Evolutionary conservation across 306 rosid genomes (phyloP).

Genomic region (Vigna radiata): DNA sequence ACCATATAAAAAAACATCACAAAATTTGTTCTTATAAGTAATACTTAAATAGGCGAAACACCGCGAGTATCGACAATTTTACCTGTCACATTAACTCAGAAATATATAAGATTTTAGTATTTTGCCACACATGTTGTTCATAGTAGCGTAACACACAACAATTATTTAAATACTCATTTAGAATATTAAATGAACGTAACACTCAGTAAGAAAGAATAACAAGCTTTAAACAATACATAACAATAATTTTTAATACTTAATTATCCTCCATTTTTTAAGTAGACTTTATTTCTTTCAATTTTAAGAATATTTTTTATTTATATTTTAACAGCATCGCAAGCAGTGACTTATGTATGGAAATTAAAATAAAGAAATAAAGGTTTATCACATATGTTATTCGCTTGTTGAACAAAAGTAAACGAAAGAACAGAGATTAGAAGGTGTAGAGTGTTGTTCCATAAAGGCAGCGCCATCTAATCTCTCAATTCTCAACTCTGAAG

Average conservation of each 20-base stretch:
- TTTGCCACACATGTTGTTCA: neutral
- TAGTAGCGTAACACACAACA: neutral
- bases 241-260: neutral
- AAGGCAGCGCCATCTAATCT: constrained; percentile 38
- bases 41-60: neutral
- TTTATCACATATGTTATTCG: neutral
- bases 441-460: constrained; percentile 12
- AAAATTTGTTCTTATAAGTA: neutral
- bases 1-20: neutral
- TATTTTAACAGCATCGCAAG: neutral
- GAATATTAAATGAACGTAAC: neutral
- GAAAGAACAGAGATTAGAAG: neutral
- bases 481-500: neutral
- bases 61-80: neutral
- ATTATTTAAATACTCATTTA: neutral
- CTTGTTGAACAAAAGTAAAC: neutral
- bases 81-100: neutral
- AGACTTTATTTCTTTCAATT: neutral
- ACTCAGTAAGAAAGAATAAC: neutral
- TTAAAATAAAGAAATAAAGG: neutral
- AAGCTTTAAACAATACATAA: neutral
- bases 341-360: neutral
- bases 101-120: too few species aligned
- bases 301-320: neutral
- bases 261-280: neutral